Percentiles rank a stretch among this genome's conserved stretches.
phyloP scores from a whole-genome alignment of 768 basidiomycete species.

The Mycena alexandri region DNA sequence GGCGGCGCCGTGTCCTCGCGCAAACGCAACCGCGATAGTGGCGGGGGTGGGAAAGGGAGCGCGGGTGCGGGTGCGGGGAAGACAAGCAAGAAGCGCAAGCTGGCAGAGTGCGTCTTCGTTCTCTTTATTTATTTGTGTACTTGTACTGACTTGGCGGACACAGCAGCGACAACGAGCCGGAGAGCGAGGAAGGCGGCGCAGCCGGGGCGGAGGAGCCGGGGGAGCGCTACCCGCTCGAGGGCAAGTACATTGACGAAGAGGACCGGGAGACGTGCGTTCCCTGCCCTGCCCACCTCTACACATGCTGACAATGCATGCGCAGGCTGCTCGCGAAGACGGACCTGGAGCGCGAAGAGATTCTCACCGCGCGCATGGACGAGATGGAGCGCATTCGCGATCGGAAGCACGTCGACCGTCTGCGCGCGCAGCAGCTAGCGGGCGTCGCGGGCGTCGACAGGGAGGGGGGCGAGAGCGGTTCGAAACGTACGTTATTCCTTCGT shows the following conservation, averaged over 20 bases:
- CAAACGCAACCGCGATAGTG: conserved; percentile 70
- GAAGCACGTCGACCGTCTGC: conserved; percentile 78
- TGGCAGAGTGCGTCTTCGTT: conserved; percentile 67
- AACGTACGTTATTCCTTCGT: conserved; percentile 83
- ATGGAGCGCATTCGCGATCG: conserved; percentile 81
- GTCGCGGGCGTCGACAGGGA: conserved; percentile 49
- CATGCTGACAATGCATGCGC: conserved; percentile 35
- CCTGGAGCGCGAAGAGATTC: conserved; percentile 88
- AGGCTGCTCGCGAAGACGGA: conserved; percentile 88
- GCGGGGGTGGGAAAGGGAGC: conserved; percentile 56
- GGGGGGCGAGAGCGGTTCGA: conserved; percentile 62
- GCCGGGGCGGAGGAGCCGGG: conserved; percentile 23
- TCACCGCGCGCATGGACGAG: conserved; percentile 85
- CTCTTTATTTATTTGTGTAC: conserved; percentile 29
- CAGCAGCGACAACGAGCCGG: conserved; percentile 60
- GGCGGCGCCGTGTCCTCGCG: conserved; percentile 54
- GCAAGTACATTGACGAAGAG: conserved; percentile 87
- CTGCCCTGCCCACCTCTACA: conserved; percentile 41
- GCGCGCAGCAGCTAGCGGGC: conserved; percentile 70
- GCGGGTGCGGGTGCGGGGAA: conserved; percentile 45
- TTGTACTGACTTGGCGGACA: conserved; percentile 27
- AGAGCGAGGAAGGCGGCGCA: conserved; percentile 78
- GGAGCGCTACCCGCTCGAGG: conserved; percentile 91
- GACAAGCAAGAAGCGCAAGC: conserved; percentile 76
- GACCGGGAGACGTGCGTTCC: conserved; percentile 82